phyloP scores from a whole-genome alignment of 202 grass and related monocot species.

The Panicum virgatum region DNA sequence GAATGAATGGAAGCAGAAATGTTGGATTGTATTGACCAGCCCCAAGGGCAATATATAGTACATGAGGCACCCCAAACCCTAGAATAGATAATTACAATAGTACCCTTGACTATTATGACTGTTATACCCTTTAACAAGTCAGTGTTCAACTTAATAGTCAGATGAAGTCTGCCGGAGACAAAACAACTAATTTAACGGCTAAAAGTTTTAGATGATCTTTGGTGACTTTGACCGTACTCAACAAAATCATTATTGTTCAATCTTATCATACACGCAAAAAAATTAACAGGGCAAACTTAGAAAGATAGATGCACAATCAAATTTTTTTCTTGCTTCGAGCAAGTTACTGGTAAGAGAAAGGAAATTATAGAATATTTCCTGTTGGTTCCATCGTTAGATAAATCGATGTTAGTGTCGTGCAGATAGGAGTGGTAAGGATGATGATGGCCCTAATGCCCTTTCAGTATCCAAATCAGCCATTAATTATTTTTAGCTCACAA shows the following conservation, averaged over 20 bases:
- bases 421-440: no score
- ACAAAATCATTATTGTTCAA: background rate
- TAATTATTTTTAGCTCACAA: no score
- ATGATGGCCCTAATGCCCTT: no score
- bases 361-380: background rate
- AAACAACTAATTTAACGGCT: constrained; percentile 4
- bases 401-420: background rate
- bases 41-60: no score
- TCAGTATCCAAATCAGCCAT: no score
- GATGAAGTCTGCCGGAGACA: constrained; percentile 4
- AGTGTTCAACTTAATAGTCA: background rate
- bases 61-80: no score
- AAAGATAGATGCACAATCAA: constrained; percentile 8
- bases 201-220: constrained; percentile 1
- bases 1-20: no score
- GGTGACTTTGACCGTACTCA: background rate
- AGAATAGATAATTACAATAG: no score
- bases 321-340: constrained; percentile 1
- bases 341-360: background rate
- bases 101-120: no score
- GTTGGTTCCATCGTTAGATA: background rate
- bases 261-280: background rate
- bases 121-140: no score
- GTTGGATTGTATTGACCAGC: no score
- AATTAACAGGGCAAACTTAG: background rate